Evolutionary conservation across 495 filamentous ascomycete species (phyloP), one percentile per base, ranked within the genome.

Genomic region (Achaetomiella virescens): DNA sequence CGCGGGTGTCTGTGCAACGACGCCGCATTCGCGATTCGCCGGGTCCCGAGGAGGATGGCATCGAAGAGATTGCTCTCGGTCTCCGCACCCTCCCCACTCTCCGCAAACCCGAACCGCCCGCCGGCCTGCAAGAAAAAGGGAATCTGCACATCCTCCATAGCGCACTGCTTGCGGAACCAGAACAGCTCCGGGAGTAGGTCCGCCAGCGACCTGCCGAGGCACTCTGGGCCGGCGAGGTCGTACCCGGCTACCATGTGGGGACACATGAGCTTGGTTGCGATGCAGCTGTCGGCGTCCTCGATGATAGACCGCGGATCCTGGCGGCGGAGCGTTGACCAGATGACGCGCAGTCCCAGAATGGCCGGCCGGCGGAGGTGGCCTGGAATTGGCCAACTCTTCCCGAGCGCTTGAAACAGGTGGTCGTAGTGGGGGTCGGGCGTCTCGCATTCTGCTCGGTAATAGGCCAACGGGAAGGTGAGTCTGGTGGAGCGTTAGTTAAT

Each of bases 71-170:
- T 96, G 58, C 88, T 75, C 56, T 96, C 90, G 0, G 85, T 82
- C 21, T 73, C 75, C 61, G 81, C 84, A 12, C 33, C 48, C 60
- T 81, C 84, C 14, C 10, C 40, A 17, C n/a, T n/a, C n/a, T n/a
- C n/a, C n/a, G n/a, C n/a, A n/a, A n/a, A n/a, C 36, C 85, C 88
- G 0, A 91, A 79, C 37, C 79, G 85, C 67, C 95, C 90, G 27
- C 91, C 93, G 2, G 91, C 93, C 63, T 95, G 91, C 69, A 98
- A 91, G 75, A 92, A 93, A 72, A 96, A 95, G 3, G 93, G 93
- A n/a, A 98, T 85, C 21, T 93, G 82, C 27, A 96, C 78, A 8
- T 78, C 83, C 65, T 90, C 84, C 62, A 88, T 80, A 11, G 80
- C 79, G 66, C 91, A 97, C 48, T 81, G 80, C 64, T 92, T 92